Evolutionary conservation across 2,329 filamentous ascomycete genomes (phyloP).

Genomic region (Verticillium isaacii): DNA sequence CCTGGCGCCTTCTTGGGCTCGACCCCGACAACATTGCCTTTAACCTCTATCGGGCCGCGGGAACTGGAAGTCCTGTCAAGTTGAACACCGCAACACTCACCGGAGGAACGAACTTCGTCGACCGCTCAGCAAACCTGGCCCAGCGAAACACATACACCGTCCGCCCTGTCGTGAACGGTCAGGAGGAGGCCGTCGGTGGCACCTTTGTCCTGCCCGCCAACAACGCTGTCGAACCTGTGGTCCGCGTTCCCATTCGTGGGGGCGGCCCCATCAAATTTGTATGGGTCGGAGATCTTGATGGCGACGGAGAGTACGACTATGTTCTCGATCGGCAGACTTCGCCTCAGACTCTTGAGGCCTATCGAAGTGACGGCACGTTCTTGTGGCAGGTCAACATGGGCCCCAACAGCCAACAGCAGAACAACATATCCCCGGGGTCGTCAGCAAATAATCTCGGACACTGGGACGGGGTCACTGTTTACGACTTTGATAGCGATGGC

Average conservation of each 20-base stretch:
- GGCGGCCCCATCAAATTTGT: conserved; percentile 16
- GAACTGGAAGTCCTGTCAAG: background rate
- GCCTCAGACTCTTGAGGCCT: conserved; percentile 11
- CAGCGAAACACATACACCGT: conserved; percentile 15
- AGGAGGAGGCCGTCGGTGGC: conserved; percentile 9
- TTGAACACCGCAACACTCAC: conserved; percentile 13
- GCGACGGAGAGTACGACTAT: conserved; percentile 17
- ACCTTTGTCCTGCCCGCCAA: conserved; percentile 11
- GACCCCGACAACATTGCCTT: conserved; percentile 15
- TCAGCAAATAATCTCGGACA: conserved; percentile 14
- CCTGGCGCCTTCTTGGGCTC: conserved; percentile 17
- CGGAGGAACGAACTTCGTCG: conserved; percentile 15
- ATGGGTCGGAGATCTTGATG: conserved; percentile 18
- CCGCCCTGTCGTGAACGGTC: conserved; percentile 10
- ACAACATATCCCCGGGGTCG: conserved; percentile 15
- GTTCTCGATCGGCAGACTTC: conserved; percentile 15
- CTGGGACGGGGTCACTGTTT: conserved; percentile 18
- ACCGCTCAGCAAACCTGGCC: conserved; percentile 6
- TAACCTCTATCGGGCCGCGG: conserved; percentile 13
- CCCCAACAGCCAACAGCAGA: conserved; percentile 14
- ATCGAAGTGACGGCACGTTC: conserved; percentile 12
- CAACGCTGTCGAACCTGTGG: conserved; percentile 6
- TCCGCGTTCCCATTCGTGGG: conserved; percentile 13
- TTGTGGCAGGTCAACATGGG: conserved; percentile 16
- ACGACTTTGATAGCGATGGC: conserved; percentile 17